phyloP scores from a whole-genome alignment of 2,329 filamentous ascomycete genomes.

The Penicillium sp. region DNA sequence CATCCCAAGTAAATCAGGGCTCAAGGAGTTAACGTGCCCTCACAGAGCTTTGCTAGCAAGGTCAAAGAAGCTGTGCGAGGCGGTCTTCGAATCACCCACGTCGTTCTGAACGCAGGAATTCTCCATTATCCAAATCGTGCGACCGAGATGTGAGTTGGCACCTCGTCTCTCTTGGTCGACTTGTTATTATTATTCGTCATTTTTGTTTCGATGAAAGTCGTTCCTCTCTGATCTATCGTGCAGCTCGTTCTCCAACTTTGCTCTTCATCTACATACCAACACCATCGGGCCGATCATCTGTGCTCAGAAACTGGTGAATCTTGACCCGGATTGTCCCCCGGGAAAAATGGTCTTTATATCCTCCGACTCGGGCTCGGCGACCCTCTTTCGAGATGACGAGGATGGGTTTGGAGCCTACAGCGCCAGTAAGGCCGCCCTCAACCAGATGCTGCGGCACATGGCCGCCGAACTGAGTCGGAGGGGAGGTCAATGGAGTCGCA shows the following conservation, averaged over 20 bases:
- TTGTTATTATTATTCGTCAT: not conserved
- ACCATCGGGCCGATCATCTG: constrained; percentile 55
- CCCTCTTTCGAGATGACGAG: constrained; percentile 49
- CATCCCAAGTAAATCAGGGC: not conserved
- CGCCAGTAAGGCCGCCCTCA: constrained; percentile 53
- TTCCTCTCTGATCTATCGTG: not conserved
- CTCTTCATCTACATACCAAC: constrained; percentile 52
- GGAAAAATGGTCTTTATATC: constrained; percentile 53
- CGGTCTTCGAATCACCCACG: constrained; percentile 45
- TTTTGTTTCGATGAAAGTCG: no score
- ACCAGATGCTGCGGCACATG: constrained; percentile 52
- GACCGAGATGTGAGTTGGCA: constrained; percentile 42
- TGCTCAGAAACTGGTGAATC: constrained; percentile 48
- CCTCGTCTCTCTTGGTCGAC: not conserved
- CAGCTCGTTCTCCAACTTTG: constrained; percentile 50
- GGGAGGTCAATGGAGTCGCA: constrained; percentile 39
- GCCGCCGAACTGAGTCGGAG: constrained; percentile 48
- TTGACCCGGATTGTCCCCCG: constrained; percentile 37
- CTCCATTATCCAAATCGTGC: constrained; percentile 53
- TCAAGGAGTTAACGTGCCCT: not conserved
- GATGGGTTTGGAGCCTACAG: constrained; percentile 55
- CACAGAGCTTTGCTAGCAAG: not conserved
- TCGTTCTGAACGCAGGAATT: constrained; percentile 54
- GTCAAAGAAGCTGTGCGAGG: constrained; percentile 28
- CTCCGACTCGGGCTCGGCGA: constrained; percentile 50